Evolutionary conservation across 1,284 basidiomycete species (phyloP), one percentile per base, ranked within the genome.

Genomic region (Cerioporus squamosus): DNA sequence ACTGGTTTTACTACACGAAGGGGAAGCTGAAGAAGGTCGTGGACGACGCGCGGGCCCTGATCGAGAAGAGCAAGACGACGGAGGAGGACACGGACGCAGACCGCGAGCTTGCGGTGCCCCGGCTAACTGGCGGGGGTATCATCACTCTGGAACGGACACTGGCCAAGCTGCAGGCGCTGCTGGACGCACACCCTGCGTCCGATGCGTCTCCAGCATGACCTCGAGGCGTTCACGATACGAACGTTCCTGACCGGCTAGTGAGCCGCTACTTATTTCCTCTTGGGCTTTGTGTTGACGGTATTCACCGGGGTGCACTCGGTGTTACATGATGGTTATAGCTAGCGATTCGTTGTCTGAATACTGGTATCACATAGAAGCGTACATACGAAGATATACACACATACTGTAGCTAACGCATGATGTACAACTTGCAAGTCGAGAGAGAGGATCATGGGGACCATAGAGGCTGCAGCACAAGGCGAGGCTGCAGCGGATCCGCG

Each of bases 121-220:
- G 87, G 54, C 70, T 97, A 68, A 91, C 90, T 0, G 79, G 84
- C 43, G 94, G 94, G 18, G 94, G 92, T 0, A 90, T 92, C 48
- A 86, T 97, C 64, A 85, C 87, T 14, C 77, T 96, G 46, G 85
- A 88, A 74, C 82, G 91, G 77, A 91, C 85, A 61, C 76, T 94
- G 69, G 68, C 52, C 18, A 76, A 75, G 64, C 63, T 77, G 46
- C 72, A 75, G 58, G 66, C 65, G 38, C 63, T 74, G 29, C 61
- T 65, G 24, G 69, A 70, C 56, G 62, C 65, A 18, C 60, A 64
- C 36, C 24, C 39, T 6, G 29, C 33, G 10, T 5, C 33, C 12
- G 15, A 8, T n/a, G 22, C 10, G 44, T 12, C 12, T 20, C 6
- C 22, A 22, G 18, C 18, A 15, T 39, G 38, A 39, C 15, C 12